Conservation (phyloP, 805 yeast species). For the Tetrapisispora iriomotensis region DNA sequence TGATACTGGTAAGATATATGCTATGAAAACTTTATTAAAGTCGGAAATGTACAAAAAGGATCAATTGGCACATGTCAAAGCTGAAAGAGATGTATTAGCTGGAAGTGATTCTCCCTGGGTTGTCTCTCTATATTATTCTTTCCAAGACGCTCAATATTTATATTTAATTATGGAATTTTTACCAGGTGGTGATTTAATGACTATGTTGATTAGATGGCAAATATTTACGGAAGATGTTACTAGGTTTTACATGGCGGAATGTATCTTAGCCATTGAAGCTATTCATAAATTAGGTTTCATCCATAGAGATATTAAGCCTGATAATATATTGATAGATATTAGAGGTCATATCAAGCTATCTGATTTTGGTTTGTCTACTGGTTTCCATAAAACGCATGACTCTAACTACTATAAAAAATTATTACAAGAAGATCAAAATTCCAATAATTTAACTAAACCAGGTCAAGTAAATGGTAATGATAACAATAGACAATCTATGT, state of each 20-base stretch:
- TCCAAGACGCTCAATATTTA: conserved; percentile 67
- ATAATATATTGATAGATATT: conserved; percentile 81
- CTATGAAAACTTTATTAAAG: conserved; percentile 86
- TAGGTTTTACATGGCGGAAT: conserved; percentile 90
- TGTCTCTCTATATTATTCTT: conserved; percentile 68
- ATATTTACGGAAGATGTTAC: conserved; percentile 89
- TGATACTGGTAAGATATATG: conserved; percentile 84
- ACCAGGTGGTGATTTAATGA: conserved; percentile 86
- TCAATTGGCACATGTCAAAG: conserved; percentile 89
- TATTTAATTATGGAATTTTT: conserved; percentile 91
- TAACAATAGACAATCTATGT: conserved; percentile 60
- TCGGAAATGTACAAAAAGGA: conserved; percentile 92
- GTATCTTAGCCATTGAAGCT: conserved; percentile 90
- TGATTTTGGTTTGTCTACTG: conserved; percentile 83
- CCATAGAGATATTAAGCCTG: conserved; percentile 97
- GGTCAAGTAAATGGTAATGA: conserved; percentile 21
- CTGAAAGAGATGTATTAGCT: conserved; percentile 91
- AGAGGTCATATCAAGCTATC: conserved; percentile 73
- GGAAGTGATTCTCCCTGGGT: conserved; percentile 87
- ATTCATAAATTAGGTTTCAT: conserved; percentile 88
- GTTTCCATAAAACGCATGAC: conserved; percentile 90
- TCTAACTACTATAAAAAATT: conserved; percentile 75
- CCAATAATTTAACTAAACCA: conserved; percentile 29
- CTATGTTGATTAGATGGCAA: conserved; percentile 92
- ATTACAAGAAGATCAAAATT: conserved; percentile 50